phyloP scores from a whole-genome alignment of 2,329 filamentous ascomycete species.

The Nakataea oryzae region DNA sequence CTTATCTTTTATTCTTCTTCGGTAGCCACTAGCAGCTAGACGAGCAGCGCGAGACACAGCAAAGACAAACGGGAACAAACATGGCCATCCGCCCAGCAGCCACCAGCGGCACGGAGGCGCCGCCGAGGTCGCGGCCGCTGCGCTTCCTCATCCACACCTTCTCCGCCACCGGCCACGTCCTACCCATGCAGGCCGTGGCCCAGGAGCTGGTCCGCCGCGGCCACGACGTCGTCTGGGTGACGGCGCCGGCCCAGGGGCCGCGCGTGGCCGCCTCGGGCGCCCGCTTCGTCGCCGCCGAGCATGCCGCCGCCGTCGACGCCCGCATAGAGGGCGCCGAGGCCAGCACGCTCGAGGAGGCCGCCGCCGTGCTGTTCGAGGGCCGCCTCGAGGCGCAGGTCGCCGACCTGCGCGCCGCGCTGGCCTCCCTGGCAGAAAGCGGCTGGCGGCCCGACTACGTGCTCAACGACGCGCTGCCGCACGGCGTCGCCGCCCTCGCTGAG shows the following conservation, averaged over 20 bases:
- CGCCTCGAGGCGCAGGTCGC: conserved; percentile 23
- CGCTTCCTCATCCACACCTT: conserved; percentile 24
- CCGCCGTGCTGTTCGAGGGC: conserved; percentile 13
- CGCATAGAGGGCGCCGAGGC: conserved; percentile 15
- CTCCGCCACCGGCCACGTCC: conserved; percentile 26
- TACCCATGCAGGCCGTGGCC: conserved; percentile 27
- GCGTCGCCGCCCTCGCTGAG: conserved; percentile 22
- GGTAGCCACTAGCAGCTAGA: too few species aligned
- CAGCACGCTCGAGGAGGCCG: conserved; percentile 20
- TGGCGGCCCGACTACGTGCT: conserved; percentile 19
- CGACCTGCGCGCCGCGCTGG: conserved; percentile 22
- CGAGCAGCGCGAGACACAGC: not conserved
- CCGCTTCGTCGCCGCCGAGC: conserved; percentile 16
- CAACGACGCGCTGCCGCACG: conserved; percentile 26
- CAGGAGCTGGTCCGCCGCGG: conserved; percentile 23
- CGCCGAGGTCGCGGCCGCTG: not conserved
- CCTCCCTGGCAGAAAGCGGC: conserved; percentile 15
- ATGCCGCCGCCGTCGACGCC: conserved; percentile 13
- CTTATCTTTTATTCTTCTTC: too few species aligned
- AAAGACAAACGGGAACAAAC: not conserved
- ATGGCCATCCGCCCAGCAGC: not conserved
- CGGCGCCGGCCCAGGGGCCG: conserved; percentile 20
- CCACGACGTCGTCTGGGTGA: conserved; percentile 27
- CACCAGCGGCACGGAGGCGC: not conserved
- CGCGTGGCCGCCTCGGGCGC: conserved; percentile 23